Conservation (phyloP, 257 asterid species). For the Osmanthus fragrans region DNA sequence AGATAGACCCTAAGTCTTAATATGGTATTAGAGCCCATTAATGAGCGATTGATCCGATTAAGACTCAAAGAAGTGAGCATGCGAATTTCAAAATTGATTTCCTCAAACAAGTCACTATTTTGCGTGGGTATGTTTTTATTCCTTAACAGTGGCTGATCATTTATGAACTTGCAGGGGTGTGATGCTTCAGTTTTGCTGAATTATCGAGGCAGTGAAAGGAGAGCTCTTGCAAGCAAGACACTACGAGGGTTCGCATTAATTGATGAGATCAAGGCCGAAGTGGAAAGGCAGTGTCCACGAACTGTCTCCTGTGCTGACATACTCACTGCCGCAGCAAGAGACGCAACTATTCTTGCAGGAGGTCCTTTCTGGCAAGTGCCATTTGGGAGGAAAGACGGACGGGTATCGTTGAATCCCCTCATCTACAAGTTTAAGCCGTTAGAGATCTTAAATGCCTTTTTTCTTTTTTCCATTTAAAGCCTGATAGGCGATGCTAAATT, state of each 20-base stretch:
- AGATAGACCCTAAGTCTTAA: too few species aligned
- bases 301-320: conserved; percentile 88
- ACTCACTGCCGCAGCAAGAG: conserved; percentile 65
- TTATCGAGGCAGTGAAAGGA: conserved; percentile 59
- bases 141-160: not conserved
- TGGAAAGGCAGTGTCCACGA: conserved; percentile 64
- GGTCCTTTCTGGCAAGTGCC: conserved; percentile 93
- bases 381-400: conserved; percentile 80
- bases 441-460: not conserved
- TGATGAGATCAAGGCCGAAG: conserved; percentile 61
- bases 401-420: not conserved
- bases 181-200: conserved; percentile 71
- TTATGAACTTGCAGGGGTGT: conserved; percentile 57
- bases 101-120: too few species aligned
- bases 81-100: too few species aligned
- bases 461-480: not conserved
- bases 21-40: too few species aligned
- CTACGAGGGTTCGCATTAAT: conserved; percentile 67
- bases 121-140: too few species aligned
- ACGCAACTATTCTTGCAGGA: conserved; percentile 66
- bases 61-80: too few species aligned
- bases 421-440: not conserved
- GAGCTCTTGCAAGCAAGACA: conserved; percentile 53
- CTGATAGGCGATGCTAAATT: not conserved
- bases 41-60: too few species aligned